Conservation (phyloP, 129 eudicot genomes). For the Ambrosia artemisiifolia region DNA sequence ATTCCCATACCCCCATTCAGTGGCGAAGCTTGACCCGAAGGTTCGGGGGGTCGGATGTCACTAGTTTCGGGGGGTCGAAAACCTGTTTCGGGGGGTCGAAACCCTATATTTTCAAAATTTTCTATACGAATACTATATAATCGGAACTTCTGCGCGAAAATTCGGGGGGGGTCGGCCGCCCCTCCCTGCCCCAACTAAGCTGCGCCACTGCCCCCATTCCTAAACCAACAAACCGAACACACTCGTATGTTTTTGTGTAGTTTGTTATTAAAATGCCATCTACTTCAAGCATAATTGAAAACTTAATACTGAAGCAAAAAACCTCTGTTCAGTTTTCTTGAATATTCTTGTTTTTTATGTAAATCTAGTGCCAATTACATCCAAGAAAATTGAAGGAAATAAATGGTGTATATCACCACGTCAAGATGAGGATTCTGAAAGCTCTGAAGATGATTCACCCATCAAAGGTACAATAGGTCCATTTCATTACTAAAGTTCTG, state of each 20-base stretch:
- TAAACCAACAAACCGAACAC: conserved; percentile 3
- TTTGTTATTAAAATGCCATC: conserved; percentile 9
- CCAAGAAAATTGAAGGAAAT: conserved; percentile 33
- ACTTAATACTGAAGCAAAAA: conserved; percentile 7
- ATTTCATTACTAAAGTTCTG: conserved; percentile 16
- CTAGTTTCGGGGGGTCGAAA: no score
- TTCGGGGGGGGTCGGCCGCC: no score
- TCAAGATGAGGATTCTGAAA: conserved; percentile 50
- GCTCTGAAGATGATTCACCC: conserved; percentile 50
- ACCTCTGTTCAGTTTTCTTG: not conserved
- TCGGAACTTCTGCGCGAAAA: no score
- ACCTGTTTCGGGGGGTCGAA: no score
- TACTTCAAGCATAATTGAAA: conserved; percentile 5
- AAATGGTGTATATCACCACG: conserved; percentile 41
- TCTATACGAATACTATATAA: no score
- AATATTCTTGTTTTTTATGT: conserved; percentile 15
- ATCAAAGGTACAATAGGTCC: conserved; percentile 39
- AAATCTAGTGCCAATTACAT: conserved; percentile 18
- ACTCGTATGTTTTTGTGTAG: conserved; percentile 5
- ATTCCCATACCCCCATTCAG: not conserved
- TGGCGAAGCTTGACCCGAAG: no score
- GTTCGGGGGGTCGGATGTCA: no score
- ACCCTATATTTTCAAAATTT: no score
- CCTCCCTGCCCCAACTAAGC: no score
- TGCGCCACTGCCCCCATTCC: not conserved